Evolutionary conservation across 2,329 filamentous ascomycete genomes (phyloP).

Genomic region (Kalmusia sp.): DNA sequence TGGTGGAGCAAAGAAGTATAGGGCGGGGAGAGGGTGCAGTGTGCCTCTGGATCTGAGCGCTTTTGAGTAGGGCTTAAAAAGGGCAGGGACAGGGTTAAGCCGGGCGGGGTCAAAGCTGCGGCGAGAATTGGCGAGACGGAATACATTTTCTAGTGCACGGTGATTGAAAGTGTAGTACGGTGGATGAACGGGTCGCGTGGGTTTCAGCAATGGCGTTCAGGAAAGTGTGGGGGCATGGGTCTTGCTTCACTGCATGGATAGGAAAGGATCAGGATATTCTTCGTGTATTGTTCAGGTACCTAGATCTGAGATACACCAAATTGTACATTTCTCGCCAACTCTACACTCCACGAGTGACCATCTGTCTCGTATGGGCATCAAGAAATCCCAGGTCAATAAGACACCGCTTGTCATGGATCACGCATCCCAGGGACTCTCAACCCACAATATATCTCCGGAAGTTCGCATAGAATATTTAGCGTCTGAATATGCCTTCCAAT

Average conservation of each 20-base stretch:
- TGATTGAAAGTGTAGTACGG: too few species aligned
- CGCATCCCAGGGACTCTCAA: too few species aligned
- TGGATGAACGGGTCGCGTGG: too few species aligned
- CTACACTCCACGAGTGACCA: too few species aligned
- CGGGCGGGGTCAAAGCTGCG: too few species aligned
- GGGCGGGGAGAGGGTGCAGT: slow-evolving; percentile 90
- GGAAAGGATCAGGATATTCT: neutral
- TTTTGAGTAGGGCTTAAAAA: slow-evolving; percentile 50
- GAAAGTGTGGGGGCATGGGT: too few species aligned
- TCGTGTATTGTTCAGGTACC: slow-evolving; percentile 10
- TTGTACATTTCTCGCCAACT: slow-evolving; percentile 4
- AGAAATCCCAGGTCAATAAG: too few species aligned
- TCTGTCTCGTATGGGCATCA: too few species aligned
- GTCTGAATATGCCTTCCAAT: neutral
- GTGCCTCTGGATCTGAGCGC: slow-evolving; percentile 84
- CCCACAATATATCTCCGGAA: too few species aligned
- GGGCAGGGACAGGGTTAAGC: too few species aligned
- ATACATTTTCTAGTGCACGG: neutral
- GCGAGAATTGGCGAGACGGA: neutral
- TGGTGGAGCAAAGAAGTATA: slow-evolving; percentile 78
- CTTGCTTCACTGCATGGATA: neutral
- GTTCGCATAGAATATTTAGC: too few species aligned
- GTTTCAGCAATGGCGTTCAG: slow-evolving; percentile 6
- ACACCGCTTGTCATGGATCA: too few species aligned
- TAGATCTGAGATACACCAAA: slow-evolving; percentile 6